phyloP scores from a whole-genome alignment of 169 alveolate species.

The Cystoisospora suis region DNA sequence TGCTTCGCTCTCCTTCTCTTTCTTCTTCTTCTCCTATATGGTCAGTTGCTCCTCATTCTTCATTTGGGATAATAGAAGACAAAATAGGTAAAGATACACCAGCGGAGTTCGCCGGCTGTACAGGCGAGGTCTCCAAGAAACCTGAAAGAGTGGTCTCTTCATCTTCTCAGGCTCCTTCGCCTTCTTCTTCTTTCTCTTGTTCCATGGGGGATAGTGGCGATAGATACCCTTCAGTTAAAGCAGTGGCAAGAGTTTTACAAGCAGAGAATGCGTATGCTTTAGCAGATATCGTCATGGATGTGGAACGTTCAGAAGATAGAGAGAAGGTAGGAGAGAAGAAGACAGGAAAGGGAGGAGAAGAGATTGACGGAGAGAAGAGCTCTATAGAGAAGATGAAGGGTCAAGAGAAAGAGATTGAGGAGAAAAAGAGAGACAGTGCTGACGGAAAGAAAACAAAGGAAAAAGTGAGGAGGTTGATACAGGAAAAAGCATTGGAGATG shows the following conservation, averaged over 20 bases:
- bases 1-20: slow-evolving; percentile 65
- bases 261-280: too few relatives aligned
- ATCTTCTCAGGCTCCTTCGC: neutral
- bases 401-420: neutral
- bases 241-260: neutral
- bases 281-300: too few relatives aligned
- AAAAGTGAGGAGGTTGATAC: too few relatives aligned
- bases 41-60: neutral
- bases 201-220: neutral
- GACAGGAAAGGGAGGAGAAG: neutral
- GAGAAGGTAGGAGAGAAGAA: neutral
- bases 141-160: too few relatives aligned
- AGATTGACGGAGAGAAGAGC: neutral
- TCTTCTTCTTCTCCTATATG: neutral
- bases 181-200: neutral
- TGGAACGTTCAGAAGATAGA: too few relatives aligned
- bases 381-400: too few relatives aligned
- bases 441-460: too few relatives aligned
- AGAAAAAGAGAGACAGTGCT: neutral
- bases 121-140: too few relatives aligned
- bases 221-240: neutral
- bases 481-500: neutral
- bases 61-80: neutral
- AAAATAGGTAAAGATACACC: too few relatives aligned
- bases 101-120: too few relatives aligned